phyloP scores from a whole-genome alignment of 352 stramenopile genomes.

The Pythium grandisporangium region DNA sequence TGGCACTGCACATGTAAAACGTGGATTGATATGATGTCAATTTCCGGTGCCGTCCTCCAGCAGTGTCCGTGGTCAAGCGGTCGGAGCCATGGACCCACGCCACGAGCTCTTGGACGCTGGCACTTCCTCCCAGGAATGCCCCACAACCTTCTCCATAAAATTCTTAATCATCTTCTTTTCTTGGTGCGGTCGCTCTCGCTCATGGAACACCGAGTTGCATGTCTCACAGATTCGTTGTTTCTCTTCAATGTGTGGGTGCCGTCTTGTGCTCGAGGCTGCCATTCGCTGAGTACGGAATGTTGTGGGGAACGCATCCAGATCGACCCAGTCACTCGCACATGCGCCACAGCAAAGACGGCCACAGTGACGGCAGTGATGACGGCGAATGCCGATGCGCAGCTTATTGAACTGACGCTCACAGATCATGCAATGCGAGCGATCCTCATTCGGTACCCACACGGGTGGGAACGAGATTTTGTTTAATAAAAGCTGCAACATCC shows the following conservation, averaged over 20 bases:
- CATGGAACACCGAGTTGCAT: conserved; percentile 64
- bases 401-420: conserved; percentile 63
- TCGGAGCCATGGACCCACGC: not conserved
- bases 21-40: no score
- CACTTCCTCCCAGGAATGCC: conserved; percentile 49
- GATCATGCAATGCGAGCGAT: conserved; percentile 72
- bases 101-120: conserved; percentile 4
- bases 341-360: conserved; percentile 69
- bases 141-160: conserved; percentile 54
- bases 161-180: conserved; percentile 39
- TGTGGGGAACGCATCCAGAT: conserved; percentile 59
- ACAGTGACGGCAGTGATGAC: conserved; percentile 83
- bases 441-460: conserved; percentile 72
- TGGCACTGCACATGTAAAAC: no score
- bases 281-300: conserved; percentile 37
- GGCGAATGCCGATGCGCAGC: conserved; percentile 50
- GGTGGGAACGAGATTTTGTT: conserved; percentile 69
- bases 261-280: conserved; percentile 21
- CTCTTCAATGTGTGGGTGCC: conserved; percentile 9
- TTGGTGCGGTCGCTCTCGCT: conserved; percentile 41
- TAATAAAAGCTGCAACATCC: conserved; percentile 61
- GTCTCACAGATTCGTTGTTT: conserved; percentile 72
- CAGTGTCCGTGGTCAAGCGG: not conserved
- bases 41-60: not conserved
- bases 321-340: conserved; percentile 67